Base-by-base conservation (phyloP, 345 rosid genomes). In the Eucalyptus decipiens region DNA sequence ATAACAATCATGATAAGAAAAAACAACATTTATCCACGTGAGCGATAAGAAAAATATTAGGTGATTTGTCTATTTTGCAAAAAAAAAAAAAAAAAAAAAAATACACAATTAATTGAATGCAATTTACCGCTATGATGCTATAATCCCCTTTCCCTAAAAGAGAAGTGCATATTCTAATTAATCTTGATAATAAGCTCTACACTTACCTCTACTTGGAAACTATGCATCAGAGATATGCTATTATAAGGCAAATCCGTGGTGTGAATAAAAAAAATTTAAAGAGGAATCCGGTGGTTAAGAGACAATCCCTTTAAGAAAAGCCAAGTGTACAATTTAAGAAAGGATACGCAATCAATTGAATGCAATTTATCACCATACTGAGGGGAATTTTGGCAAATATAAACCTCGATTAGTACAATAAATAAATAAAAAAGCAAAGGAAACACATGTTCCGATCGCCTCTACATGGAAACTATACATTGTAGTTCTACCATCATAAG, bases 241-340 rank as follows among this genome's bases (percentile, higher is more conserved):
- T 52, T 52, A 52, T 52, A 52, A 19, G 58, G 11, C 5, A 52
- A 56, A 56, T 24, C 30, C 1, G 1, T 56, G 13, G 62, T 56
- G 62, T 56, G 62, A 24, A 56, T 23, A 24, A 4, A 56, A 56
- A 56, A 51, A 9, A 10, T 0, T 4, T 11, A 24, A 24, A 23
- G 2, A 56, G 30, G 6, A 56, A 9, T 24, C 0, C 2, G 0
- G 6, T 24, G 30, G 1, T 4, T 56, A 10, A 9, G 1, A 56
- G 62, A 5, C 30, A 2, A 56, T 24, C 14, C 30, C 30, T 56
- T 56, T 10, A 11, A 56, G 1, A 10, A 56, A 11, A 56, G 14
- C 6, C 13, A 24, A 5, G 30, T 5, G 1, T 52, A 52, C 58
- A 52, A 52, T 52, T 8, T 52, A 52, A 4, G 5, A 62, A 62